phyloP scores from a whole-genome alignment of 225 moss, liverwort and hornwort genomes.

The Polytrichum commune region DNA sequence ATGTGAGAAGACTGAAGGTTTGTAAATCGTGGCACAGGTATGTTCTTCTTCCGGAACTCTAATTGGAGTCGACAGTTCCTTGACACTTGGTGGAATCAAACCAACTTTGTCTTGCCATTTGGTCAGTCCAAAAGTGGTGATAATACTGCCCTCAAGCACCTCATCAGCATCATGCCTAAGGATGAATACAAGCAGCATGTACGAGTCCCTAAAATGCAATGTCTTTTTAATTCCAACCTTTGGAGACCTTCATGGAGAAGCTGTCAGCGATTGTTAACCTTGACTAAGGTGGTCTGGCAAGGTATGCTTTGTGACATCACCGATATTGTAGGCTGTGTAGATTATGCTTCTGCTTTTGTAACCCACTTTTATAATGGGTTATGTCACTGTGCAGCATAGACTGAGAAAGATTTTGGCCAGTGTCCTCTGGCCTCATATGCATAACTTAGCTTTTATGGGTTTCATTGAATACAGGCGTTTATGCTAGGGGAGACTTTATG shows the following conservation, averaged over 20 bases:
- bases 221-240: constrained; percentile 93
- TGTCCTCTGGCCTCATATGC: not conserved
- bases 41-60: constrained; percentile 95
- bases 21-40: constrained; percentile 43
- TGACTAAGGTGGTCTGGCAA: constrained; percentile 76
- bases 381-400: no score
- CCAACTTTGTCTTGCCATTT: constrained; percentile 86
- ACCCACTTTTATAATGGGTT: no score
- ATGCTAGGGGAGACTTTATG: constrained; percentile 97
- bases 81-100: constrained; percentile 93
- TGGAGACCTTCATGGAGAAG: constrained; percentile 99
- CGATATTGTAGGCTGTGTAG: not conserved
- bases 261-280: constrained; percentile 64
- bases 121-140: constrained; percentile 94
- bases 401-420: no score
- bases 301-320: constrained; percentile 29
- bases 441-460: not conserved
- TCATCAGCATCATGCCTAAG: constrained; percentile 72
- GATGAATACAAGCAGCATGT: constrained; percentile 73
- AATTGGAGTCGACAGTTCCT: constrained; percentile 93
- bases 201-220: constrained; percentile 90
- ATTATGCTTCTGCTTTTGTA: no score
- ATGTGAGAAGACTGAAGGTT: no score
- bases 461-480: constrained; percentile 66
- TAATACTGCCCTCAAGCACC: constrained; percentile 78